phyloP scores from a whole-genome alignment of 176 grass and related monocot genomes.

The Aegilops longissima region DNA sequence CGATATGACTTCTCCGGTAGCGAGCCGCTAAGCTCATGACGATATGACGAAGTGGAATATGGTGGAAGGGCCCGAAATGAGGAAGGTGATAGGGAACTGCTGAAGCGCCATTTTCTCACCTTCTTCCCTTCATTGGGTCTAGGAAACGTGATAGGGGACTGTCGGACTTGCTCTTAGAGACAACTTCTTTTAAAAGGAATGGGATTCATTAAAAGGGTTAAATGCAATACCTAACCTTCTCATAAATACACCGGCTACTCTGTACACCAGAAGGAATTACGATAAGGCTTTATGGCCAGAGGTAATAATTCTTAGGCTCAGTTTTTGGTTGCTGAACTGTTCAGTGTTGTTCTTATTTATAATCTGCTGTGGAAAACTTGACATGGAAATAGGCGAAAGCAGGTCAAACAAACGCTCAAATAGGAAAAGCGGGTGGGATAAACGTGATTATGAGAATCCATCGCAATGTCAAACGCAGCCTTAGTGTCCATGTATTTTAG shows the following conservation, averaged over 20 bases:
- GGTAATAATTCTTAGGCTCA: neutral
- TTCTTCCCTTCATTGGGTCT: neutral
- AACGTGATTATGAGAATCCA: neutral
- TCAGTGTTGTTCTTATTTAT: neutral
- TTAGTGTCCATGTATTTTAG: neutral
- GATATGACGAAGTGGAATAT: too few relatives aligned
- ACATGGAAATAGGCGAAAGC: neutral
- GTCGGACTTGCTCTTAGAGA: neutral
- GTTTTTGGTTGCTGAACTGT: neutral
- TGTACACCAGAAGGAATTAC: neutral
- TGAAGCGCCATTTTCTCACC: neutral
- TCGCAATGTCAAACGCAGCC: too few relatives aligned
- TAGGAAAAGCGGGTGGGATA: neutral
- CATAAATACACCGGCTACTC: constrained; percentile 7
- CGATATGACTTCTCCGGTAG: too few relatives aligned
- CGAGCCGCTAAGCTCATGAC: too few relatives aligned
- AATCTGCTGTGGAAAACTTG: neutral
- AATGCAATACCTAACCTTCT: constrained; percentile 7
- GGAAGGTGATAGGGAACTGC: neutral
- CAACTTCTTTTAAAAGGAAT: constrained; percentile 1
- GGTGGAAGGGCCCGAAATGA: neutral
- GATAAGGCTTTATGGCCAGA: neutral
- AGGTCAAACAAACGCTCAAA: neutral
- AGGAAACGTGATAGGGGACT: neutral
- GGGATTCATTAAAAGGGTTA: neutral